phyloP scores from a whole-genome alignment of 2,329 filamentous ascomycete species.

The Fusarium equiseti region DNA sequence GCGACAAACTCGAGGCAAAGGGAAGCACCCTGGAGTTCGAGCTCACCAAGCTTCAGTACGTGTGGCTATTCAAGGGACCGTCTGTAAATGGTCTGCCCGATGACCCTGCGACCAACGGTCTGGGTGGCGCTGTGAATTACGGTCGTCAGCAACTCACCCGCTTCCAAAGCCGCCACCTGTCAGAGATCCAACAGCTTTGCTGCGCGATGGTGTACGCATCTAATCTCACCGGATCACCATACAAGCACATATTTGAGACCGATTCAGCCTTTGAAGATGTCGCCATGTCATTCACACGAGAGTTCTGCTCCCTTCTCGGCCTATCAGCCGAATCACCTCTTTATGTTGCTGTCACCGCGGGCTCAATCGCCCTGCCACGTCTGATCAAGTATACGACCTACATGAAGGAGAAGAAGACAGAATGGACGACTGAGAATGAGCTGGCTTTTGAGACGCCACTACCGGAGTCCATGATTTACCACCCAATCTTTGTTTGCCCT shows the following conservation, averaged over 20 bases:
- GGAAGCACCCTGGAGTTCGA: conserved; percentile 97
- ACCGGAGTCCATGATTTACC: conserved; percentile 76
- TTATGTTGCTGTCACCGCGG: conserved; percentile 92
- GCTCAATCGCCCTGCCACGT: conserved; percentile 89
- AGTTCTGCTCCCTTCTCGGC: conserved; percentile 93
- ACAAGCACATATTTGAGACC: conserved; percentile 81
- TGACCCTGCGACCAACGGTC: conserved; percentile 63
- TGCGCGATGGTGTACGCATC: conserved; percentile 83
- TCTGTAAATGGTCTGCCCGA: conserved; percentile 67
- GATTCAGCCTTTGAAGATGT: conserved; percentile 84
- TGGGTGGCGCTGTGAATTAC: conserved; percentile 77
- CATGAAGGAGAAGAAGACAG: conserved; percentile 88
- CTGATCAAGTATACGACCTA: conserved; percentile 89
- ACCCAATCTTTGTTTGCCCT: conserved; percentile 97
- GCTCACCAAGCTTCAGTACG: conserved; percentile 87
- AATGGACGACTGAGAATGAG: conserved; percentile 94
- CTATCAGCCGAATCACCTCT: conserved; percentile 92
- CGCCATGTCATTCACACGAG: conserved; percentile 86
- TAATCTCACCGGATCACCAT: conserved; percentile 82
- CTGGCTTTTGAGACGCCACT: conserved; percentile 81
- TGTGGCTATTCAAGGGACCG: conserved; percentile 83
- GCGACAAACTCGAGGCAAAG: conserved; percentile 76
- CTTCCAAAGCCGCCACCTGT: conserved; percentile 80
- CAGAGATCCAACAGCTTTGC: conserved; percentile 84
- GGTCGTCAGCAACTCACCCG: conserved; percentile 78